Base-by-base conservation (phyloP, 345 rosid species). In the Eucalyptus rudis region DNA sequence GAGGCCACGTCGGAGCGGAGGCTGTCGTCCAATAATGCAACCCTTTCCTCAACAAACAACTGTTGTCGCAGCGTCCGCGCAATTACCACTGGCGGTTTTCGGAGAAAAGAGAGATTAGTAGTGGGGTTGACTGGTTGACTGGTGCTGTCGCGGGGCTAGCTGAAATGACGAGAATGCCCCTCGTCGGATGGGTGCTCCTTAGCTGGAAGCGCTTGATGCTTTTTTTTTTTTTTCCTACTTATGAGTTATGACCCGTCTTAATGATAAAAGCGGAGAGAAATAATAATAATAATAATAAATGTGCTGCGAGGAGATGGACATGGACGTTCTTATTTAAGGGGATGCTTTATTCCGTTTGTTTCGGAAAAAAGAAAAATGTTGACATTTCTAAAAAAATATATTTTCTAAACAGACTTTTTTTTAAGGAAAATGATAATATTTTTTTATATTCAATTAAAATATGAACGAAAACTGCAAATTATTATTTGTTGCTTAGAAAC, bases 1-100 rank as follows among this genome's bases (percentile, higher is more conserved):
- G 0, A 0, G 1, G 94, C 87, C 99, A 96, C 98, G 97, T 96
- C 45, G 29, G 19, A 49, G 1, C 44, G 51, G 40, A 50, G 56
- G 31, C 29, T 56, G 52, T 49, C 36, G 29, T 62, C 86, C n/a
- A 79, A 80, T 76, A 76, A 76, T 76, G 83, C 83, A 76, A 76
- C 47, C 43, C 83, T 10, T 22, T 56, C 14, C 47, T 36, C 83
- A 10, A 20, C 47, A 20, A 36, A 76, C 83, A 76, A 40, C 83
- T 36, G 47, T 40, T 40, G 45, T 76, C 52, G 87, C 87, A 27
- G 87, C 64, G 31, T 45, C 13, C 36, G 40, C 29, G 12, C 17
- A 31, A 87, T 64, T 76, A 66, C 88, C 58, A 43, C 88, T 68
- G 49, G 84, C 59, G 59, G 88, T 87, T 87, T 87, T 52, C 11